Evolutionary conservation across 1,139 yeast genomes (phyloP), one percentile per base, ranked within the genome.

Genomic region (Pneumocystis canis): DNA sequence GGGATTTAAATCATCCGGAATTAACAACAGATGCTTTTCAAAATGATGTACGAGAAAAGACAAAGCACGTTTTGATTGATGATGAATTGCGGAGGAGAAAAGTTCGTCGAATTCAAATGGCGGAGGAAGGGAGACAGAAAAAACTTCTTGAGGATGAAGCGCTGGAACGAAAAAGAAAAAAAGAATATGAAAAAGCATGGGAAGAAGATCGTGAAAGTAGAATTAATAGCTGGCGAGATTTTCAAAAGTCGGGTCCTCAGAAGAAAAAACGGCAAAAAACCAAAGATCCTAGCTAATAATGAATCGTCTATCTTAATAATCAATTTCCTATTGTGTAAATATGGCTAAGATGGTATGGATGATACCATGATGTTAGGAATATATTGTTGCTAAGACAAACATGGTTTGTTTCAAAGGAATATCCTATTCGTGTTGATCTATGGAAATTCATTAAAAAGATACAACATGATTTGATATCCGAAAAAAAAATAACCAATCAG

Each of bases 171-270:
- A 74, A 76, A 64, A 72, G 76, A 58, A 74, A 75, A 64, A 65
- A 68, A 53, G 74, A 78, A 70, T 70, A 76, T 72, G 68, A 76
- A 71, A 72, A 77, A 63, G 76, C 77, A 39, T 85, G 90, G 90
- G 89, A 84, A 69, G 82, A 80, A 63, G 78, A 78, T 20, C 67
- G 89, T 62, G 89, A 83, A 62, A 72, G 73, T 2, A 73, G 90
- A 58, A 88, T 85, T 7, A 74, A 74, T 28, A 82, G 77, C 69
- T 85, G 90, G 90, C 74, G 89, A 62, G 73, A 72, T 7, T 85
- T 80, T 70, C 73, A 76, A 16, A 72, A 76, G 41, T 78, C 77
- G 66, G 74, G 54, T 47, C 54, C 54, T 25, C 31, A 11, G 3
- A 47, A 47, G 6, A 47, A 9, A 25, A 47, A 47, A 25, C 11